These are phyloP conservation scores for Leccinum ochraceum DNA, from an alignment of 768 basidiomycete species.

Conservation along the genomic window DNA sequence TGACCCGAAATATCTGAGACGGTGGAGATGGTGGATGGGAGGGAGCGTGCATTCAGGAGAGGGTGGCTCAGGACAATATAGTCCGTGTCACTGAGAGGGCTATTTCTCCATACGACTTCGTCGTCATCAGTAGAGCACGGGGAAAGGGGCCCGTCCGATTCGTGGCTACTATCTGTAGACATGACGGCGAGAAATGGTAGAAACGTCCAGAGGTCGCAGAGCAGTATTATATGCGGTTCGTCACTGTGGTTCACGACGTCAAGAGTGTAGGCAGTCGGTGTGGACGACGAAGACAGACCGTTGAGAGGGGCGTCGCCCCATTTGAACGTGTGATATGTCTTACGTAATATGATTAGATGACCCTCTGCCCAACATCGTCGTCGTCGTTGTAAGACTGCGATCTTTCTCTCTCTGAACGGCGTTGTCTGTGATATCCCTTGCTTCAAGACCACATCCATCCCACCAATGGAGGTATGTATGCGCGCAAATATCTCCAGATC, in stretches of 20 bases:
- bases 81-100: conserved; percentile 18
- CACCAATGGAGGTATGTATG: conserved; percentile 41
- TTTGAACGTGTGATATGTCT: conserved; percentile 27
- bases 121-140: conserved; percentile 27
- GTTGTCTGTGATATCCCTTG: conserved; percentile 1
- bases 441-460: conserved; percentile 13
- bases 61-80: conserved; percentile 28
- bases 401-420: conserved; percentile 13
- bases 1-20: conserved; percentile 8
- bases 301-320: too few relatives aligned
- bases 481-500: not conserved
- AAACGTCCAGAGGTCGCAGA: not conserved
- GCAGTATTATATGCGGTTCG: conserved; percentile 6
- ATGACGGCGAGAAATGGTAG: conserved; percentile 2
- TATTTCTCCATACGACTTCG: conserved; percentile 21
- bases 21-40: conserved; percentile 15
- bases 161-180: conserved; percentile 8
- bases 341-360: conserved; percentile 39
- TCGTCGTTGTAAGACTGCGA: conserved; percentile 17
- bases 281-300: not conserved
- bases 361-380: conserved; percentile 36
- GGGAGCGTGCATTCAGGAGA: conserved; percentile 14
- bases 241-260: conserved; percentile 10
- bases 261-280: not conserved
- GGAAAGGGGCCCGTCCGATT: conserved; percentile 13